phyloP scores from a whole-genome alignment of 1,139 yeast species.

The Hemisphaericaspora lyxosophila region DNA sequence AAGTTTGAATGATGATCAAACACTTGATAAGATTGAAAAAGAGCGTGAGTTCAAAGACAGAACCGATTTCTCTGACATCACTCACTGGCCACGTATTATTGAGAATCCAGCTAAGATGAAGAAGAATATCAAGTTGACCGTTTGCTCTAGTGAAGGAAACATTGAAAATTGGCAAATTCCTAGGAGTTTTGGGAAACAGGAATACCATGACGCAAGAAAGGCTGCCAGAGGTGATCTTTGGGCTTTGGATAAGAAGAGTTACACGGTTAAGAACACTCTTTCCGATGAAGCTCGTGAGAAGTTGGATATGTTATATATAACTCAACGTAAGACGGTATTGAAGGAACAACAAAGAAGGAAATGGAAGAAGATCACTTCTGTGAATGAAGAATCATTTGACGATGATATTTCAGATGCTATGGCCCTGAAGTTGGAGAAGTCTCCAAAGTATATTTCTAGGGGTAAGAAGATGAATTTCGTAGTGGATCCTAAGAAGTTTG shows the following conservation, averaged over 20 bases:
- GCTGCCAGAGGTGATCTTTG: conserved; percentile 84
- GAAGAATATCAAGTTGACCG: conserved; percentile 77
- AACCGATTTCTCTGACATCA: conserved; percentile 28
- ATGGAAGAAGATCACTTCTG: conserved; percentile 39
- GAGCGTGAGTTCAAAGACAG: conserved; percentile 24
- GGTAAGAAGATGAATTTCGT: conserved; percentile 35
- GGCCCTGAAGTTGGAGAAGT: conserved; percentile 36
- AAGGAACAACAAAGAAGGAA: conserved; percentile 44
- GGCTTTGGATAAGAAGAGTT: conserved; percentile 77
- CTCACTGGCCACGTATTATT: conserved; percentile 73
- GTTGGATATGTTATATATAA: conserved; percentile 38
- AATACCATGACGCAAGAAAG: conserved; percentile 89
- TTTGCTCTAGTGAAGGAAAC: conserved; percentile 77
- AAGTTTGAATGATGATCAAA: conserved; percentile 35
- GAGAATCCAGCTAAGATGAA: conserved; percentile 73
- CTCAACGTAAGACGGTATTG: conserved; percentile 41
- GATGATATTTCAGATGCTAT: conserved; percentile 26
- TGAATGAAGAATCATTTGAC: conserved; percentile 32
- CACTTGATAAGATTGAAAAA: conserved; percentile 36
- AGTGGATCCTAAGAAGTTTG: conserved; percentile 23
- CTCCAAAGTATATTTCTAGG: conserved; percentile 32
- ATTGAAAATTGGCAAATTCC: conserved; percentile 88
- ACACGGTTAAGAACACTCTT: conserved; percentile 35
- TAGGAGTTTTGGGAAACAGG: conserved; percentile 70
- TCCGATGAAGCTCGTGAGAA: conserved; percentile 33